Conservation (phyloP, 805 yeast genomes). For the Candida corydali region DNA sequence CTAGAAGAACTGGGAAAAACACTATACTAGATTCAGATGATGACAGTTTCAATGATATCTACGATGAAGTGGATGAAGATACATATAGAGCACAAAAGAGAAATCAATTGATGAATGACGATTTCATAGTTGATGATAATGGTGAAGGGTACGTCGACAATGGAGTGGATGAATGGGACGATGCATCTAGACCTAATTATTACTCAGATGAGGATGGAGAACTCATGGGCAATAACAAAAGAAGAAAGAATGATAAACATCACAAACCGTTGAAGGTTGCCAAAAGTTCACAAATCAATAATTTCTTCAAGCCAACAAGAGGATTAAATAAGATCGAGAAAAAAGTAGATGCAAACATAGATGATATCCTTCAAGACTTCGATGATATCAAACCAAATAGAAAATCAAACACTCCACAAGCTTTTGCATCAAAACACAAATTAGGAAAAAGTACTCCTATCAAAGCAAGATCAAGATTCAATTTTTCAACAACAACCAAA, state of each 20-base stretch:
- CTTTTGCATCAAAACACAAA: neutral
- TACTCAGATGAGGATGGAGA: constrained; percentile 54
- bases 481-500: constrained; percentile 22
- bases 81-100: constrained; percentile 74
- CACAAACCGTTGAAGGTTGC: constrained; percentile 35
- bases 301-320: constrained; percentile 46
- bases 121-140: constrained; percentile 90
- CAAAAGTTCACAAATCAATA: constrained; percentile 46
- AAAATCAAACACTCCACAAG: neutral
- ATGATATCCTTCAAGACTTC: constrained; percentile 61
- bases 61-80: constrained; percentile 84
- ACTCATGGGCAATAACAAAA: constrained; percentile 17
- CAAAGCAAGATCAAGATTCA: constrained; percentile 18
- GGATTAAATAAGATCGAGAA: constrained; percentile 29
- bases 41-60: constrained; percentile 53
- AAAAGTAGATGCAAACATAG: constrained; percentile 50
- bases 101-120: constrained; percentile 79
- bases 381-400: constrained; percentile 16
- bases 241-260: constrained; percentile 21
- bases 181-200: constrained; percentile 43
- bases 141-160: constrained; percentile 93
- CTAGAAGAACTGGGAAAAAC: constrained; percentile 57
- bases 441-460: constrained; percentile 14
- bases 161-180: constrained; percentile 89
- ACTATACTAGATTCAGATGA: constrained; percentile 41